phyloP scores from a whole-genome alignment of 345 rosid species.

The Pistacia vera region DNA sequence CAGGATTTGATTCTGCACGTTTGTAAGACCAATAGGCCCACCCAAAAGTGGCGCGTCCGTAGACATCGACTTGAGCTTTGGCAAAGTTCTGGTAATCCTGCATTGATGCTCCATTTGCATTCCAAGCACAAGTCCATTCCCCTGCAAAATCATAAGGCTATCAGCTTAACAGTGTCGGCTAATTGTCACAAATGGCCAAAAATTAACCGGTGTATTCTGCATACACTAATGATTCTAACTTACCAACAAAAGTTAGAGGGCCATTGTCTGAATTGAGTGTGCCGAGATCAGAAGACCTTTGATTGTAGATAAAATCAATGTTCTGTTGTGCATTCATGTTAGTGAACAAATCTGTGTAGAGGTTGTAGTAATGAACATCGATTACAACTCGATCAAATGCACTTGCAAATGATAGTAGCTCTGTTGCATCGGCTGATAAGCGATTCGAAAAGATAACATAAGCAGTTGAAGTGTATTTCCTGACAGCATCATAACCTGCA shows the following conservation, averaged over 20 bases:
- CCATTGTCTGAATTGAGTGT: slow-evolving; percentile 15
- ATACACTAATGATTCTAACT: neutral
- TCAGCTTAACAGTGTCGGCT: neutral
- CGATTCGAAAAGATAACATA: neutral
- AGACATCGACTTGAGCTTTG: slow-evolving; percentile 23
- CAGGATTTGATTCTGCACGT: neutral
- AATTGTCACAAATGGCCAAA: neutral
- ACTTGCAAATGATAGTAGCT: slow-evolving; percentile 27
- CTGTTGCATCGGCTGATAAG: slow-evolving; percentile 12
- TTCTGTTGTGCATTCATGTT: slow-evolving; percentile 23
- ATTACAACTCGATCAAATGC: slow-evolving; percentile 25
- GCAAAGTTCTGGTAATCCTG: slow-evolving; percentile 26
- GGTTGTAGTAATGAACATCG: slow-evolving; percentile 41
- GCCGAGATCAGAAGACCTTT: slow-evolving; percentile 17
- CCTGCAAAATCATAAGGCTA: slow-evolving; percentile 15
- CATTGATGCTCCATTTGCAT: slow-evolving; percentile 12
- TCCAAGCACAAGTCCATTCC: slow-evolving; percentile 34
- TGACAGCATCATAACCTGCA: neutral
- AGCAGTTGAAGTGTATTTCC: neutral
- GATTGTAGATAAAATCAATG: slow-evolving; percentile 23
- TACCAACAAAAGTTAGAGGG: slow-evolving; percentile 30
- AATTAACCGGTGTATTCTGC: neutral
- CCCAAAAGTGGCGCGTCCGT: slow-evolving; percentile 6
- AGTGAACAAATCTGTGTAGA: neutral
- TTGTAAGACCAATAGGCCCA: slow-evolving; percentile 29